These are phyloP conservation scores for Boechera stricta DNA, from an alignment of 345 rosid genomes.

Conservation along the genomic window DNA sequence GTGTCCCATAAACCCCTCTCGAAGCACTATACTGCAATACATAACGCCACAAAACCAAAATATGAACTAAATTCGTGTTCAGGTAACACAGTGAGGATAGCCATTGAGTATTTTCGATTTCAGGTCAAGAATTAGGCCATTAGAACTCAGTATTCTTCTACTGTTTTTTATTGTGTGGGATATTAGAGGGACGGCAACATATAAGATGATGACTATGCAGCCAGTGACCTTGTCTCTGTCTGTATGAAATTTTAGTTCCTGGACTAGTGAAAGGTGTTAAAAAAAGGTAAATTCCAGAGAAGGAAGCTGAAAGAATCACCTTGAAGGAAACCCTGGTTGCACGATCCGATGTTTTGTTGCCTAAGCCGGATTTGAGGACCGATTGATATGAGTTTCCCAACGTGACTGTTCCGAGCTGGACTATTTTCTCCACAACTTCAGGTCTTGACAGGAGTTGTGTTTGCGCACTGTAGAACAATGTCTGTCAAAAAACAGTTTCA, in stretches of 20 bases:
- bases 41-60: slow-evolving; percentile 16
- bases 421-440: slow-evolving; percentile 57
- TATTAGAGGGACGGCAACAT: neutral
- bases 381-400: slow-evolving; percentile 61
- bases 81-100: neutral
- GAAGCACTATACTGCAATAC: slow-evolving; percentile 59
- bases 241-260: neutral
- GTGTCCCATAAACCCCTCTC: slow-evolving; percentile 57
- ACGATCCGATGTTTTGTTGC: slow-evolving; percentile 56
- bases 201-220: slow-evolving; percentile 10
- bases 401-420: slow-evolving; percentile 52
- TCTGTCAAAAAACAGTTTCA: slow-evolving; percentile 50
- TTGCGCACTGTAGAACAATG: slow-evolving; percentile 60
- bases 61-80: neutral
- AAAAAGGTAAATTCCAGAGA: neutral
- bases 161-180: neutral
- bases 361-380: slow-evolving; percentile 62
- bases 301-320: slow-evolving; percentile 47
- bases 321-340: slow-evolving; percentile 79
- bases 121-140: neutral
- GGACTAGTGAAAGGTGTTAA: slow-evolving; percentile 5
- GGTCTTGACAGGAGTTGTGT: slow-evolving; percentile 60
- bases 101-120: neutral
- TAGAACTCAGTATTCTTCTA: neutral
- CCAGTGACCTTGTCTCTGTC: neutral